Evolutionary conservation across 2,329 filamentous ascomycete species (phyloP).

Genomic region (Monilinia fructicola): DNA sequence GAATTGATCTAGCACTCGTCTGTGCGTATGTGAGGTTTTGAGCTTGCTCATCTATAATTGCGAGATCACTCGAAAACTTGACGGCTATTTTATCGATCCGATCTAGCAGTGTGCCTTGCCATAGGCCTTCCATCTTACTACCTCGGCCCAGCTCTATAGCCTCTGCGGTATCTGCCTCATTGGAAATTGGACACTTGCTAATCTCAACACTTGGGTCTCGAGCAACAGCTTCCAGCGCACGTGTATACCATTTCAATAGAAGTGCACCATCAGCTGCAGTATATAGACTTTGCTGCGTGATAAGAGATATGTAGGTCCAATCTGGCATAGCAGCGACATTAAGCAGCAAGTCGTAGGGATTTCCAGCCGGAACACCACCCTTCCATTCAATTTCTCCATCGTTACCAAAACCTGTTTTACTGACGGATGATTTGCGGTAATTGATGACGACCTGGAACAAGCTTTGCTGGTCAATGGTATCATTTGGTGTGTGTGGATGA

Average conservation of each 20-base stretch:
- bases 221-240: background rate
- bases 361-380: background rate
- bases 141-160: background rate
- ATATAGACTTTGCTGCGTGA: background rate
- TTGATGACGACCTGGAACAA: background rate
- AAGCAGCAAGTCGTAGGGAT: background rate
- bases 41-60: background rate
- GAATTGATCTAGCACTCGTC: background rate
- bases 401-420: background rate
- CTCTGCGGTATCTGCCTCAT: background rate
- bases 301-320: background rate
- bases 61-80: background rate
- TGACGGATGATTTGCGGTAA: background rate
- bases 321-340: background rate
- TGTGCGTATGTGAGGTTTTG: background rate
- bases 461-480: background rate
- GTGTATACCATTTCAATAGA: background rate
- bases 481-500: background rate
- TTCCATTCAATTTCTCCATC: background rate
- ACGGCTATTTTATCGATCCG: background rate
- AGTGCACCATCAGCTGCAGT: background rate
- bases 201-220: background rate
- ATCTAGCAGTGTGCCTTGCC: background rate
- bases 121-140: background rate
- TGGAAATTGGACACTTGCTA: background rate